A percentile compares a stretch with the other conserved stretches of the same genome.
These are phyloP conservation scores for Eimeria maxima DNA, from an alignment of 169 alveolate genomes.

Conservation along the genomic window DNA sequence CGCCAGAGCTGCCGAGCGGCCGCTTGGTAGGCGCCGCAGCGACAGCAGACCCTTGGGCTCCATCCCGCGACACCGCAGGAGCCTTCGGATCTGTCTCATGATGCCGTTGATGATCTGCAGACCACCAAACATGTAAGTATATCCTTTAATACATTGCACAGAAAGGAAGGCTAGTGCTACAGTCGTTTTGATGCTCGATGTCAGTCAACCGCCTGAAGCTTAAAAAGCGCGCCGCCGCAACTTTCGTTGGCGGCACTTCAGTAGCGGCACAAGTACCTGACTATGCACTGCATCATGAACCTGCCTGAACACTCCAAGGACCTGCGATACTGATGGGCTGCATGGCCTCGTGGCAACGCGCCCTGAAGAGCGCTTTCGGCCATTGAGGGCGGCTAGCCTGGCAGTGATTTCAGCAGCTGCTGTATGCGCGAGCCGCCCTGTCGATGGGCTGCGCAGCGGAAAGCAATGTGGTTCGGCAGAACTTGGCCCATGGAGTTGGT, in stretches of 20 bases:
- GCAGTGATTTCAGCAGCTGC: constrained; percentile 63
- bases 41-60: constrained; percentile 63
- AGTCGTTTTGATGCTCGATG: background rate
- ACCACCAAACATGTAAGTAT: constrained; percentile 29
- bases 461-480: constrained; percentile 48
- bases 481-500: constrained; percentile 20
- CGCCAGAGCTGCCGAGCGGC: constrained; percentile 40
- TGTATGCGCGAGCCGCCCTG: constrained; percentile 74
- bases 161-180: background rate
- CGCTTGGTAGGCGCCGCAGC: constrained; percentile 47
- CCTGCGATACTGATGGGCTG: constrained; percentile 73
- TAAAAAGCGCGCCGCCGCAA: constrained; percentile 62
- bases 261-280: constrained; percentile 77
- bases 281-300: constrained; percentile 74
- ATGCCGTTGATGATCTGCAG: constrained; percentile 52
- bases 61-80: constrained; percentile 77
- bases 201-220: constrained; percentile 6
- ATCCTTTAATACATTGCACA: background rate
- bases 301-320: constrained; percentile 80
- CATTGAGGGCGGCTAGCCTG: constrained; percentile 71
- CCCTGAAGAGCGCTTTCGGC: constrained; percentile 55
- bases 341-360: constrained; percentile 74
- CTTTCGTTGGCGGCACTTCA: constrained; percentile 35
- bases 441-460: constrained; percentile 39
- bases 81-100: constrained; percentile 46